Evolutionary conservation across 2,329 filamentous ascomycete genomes (phyloP).

Genomic region (Diplodia seriata): DNA sequence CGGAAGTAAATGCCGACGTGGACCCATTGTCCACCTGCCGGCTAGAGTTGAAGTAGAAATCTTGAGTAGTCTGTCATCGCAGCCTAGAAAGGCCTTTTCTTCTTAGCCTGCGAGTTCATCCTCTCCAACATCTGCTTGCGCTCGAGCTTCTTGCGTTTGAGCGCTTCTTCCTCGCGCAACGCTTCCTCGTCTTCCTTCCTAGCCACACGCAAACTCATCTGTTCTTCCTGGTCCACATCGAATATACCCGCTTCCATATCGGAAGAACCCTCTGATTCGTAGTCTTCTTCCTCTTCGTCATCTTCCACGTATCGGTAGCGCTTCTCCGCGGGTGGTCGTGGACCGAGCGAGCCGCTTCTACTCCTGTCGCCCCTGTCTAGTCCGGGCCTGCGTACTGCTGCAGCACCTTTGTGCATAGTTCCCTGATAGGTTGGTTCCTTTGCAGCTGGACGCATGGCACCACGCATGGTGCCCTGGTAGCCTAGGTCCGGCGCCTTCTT

Average conservation of each 20-base stretch:
- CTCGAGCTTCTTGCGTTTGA: constrained; percentile 69
- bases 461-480: constrained; percentile 59
- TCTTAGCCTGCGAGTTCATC: constrained; percentile 27
- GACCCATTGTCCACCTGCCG: constrained; percentile 4
- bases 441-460: constrained; percentile 54
- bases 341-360: constrained; percentile 38
- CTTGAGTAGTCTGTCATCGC: background rate
- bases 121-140: constrained; percentile 47
- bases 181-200: constrained; percentile 72
- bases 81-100: constrained; percentile 25
- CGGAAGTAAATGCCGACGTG: constrained; percentile 14
- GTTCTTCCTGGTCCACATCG: constrained; percentile 76
- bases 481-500: constrained; percentile 49
- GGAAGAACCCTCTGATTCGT: constrained; percentile 66
- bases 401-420: constrained; percentile 39
- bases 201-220: constrained; percentile 66
- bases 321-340: constrained; percentile 41
- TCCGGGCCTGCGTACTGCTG: constrained; percentile 39
- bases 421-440: constrained; percentile 48
- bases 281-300: constrained; percentile 64
- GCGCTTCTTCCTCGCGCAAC: constrained; percentile 65
- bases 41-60: constrained; percentile 13
- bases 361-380: constrained; percentile 36
- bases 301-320: constrained; percentile 43
- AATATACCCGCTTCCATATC: constrained; percentile 81